Percentiles rank a stretch among this genome's conserved stretches.
phyloP scores from a whole-genome alignment of 805 yeast genomes.

The Phaffomyces opuntiae region DNA sequence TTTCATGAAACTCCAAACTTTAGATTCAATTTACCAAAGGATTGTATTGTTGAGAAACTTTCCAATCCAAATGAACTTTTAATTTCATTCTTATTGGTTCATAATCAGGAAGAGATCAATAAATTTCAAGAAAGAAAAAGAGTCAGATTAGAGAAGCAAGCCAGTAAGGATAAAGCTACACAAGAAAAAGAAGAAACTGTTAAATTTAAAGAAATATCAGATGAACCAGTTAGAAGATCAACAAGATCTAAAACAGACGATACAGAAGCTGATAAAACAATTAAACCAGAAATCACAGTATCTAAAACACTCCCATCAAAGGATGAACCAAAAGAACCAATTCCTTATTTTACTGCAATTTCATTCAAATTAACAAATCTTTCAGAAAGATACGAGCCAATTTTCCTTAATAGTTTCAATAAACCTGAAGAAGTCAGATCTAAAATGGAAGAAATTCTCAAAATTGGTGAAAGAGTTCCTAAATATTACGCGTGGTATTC shows the following conservation, averaged over 20 bases:
- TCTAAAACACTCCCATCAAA: slow-evolving; percentile 1
- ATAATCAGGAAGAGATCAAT: slow-evolving; percentile 20
- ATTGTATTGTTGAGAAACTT: slow-evolving; percentile 60
- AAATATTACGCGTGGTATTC: slow-evolving; percentile 77
- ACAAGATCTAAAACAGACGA: slow-evolving; percentile 3
- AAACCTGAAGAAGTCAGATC: slow-evolving; percentile 47
- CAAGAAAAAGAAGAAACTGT: slow-evolving; percentile 16
- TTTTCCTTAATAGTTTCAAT: slow-evolving; percentile 59
- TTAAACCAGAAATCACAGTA: not conserved
- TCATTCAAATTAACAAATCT: slow-evolving; percentile 62
- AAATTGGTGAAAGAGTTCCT: slow-evolving; percentile 51
- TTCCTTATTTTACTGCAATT: slow-evolving; percentile 46
- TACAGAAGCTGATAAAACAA: not conserved
- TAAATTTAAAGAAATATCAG: slow-evolving; percentile 11
- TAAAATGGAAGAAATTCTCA: slow-evolving; percentile 55
- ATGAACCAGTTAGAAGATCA: slow-evolving; percentile 31
- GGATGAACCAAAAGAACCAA: slow-evolving; percentile 26
- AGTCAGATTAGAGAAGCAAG: slow-evolving; percentile 17
- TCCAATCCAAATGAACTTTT: slow-evolving; percentile 28
- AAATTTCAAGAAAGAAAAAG: slow-evolving; percentile 17
- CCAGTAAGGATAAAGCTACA: slow-evolving; percentile 20
- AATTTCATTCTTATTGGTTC: slow-evolving; percentile 30
- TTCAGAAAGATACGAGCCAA: slow-evolving; percentile 57
- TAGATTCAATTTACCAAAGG: slow-evolving; percentile 69
- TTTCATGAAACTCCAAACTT: slow-evolving; percentile 72